These are phyloP conservation scores for Coemansia sp. DNA, from an alignment of 192 early-diverging fungal species.

Conservation along the genomic window DNA sequence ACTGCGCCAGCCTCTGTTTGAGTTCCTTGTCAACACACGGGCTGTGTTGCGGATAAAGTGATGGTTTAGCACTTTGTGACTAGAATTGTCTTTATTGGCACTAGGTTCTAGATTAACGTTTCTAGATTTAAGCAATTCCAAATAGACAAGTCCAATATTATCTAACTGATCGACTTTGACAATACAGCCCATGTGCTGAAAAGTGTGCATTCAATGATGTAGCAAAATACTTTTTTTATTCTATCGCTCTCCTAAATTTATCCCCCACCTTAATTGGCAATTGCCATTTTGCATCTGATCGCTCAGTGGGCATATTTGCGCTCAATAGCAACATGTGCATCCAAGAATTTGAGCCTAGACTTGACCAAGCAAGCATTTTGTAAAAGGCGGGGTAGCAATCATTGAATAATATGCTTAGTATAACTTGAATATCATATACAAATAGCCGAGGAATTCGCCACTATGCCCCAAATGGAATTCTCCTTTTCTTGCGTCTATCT, in stretches of 20 bases:
- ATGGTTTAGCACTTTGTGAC: background rate
- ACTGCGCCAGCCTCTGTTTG: constrained; percentile 50
- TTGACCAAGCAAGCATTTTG: background rate
- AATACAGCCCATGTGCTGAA: background rate
- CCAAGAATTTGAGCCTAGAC: background rate
- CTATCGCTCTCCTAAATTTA: background rate
- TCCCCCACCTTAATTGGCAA: background rate
- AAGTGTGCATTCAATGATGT: background rate
- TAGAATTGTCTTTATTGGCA: constrained; percentile 1
- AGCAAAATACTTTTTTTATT: background rate
- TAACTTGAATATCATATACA: constrained; percentile 7
- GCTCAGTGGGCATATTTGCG: background rate
- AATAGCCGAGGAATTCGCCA: constrained; percentile 8
- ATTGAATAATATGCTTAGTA: background rate
- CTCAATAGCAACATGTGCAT: background rate
- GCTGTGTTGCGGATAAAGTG: constrained; percentile 47
- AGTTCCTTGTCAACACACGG: constrained; percentile 46
- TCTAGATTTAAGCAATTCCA: constrained; percentile 1
- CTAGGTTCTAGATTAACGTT: background rate
- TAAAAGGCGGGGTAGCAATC: background rate
- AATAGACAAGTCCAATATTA: background rate
- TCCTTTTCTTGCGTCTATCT: constrained; percentile 6
- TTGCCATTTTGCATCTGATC: background rate
- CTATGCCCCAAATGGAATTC: background rate
- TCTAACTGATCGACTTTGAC: background rate